Evolutionary conservation across 768 basidiomycete genomes (phyloP).

Genomic region (Pisolithus albus): DNA sequence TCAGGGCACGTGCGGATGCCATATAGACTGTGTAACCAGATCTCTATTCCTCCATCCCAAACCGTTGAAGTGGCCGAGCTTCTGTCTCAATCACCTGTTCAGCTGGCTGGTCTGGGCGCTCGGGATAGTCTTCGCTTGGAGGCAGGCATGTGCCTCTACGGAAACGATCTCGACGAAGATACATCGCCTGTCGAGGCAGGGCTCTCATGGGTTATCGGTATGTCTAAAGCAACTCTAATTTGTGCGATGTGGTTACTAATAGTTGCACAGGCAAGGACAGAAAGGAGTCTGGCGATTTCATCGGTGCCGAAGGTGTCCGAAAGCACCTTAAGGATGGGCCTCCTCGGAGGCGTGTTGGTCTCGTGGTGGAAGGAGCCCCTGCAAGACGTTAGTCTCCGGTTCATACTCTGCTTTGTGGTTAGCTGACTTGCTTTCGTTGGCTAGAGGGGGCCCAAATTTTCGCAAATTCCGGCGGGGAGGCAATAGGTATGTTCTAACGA

Average conservation of each 20-base stretch:
- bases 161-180: conserved; percentile 84
- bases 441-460: conserved; percentile 76
- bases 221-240: conserved; percentile 11
- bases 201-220: conserved; percentile 89
- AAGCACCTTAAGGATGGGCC: conserved; percentile 78
- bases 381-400: conserved; percentile 32
- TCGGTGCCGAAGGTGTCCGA: conserved; percentile 69
- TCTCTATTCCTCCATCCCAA: conserved; percentile 78
- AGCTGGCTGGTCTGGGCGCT: conserved; percentile 85
- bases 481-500: conserved; percentile 46
- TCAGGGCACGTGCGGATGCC: not conserved
- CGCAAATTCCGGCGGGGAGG: conserved; percentile 44
- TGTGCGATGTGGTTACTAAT: not conserved
- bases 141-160: conserved; percentile 96
- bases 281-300: conserved; percentile 61
- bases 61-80: conserved; percentile 63
- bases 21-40: conserved; percentile 37
- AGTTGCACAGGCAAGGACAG: conserved; percentile 67
- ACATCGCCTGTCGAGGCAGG: conserved; percentile 89
- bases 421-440: no score
- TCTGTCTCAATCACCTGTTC: conserved; percentile 58
- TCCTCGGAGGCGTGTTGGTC: conserved; percentile 68
- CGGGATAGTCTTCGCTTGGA: conserved; percentile 92
- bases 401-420: no score
- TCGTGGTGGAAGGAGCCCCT: conserved; percentile 77